A percentile compares a stretch with the other conserved stretches of the same genome.
phyloP scores from a whole-genome alignment of 2,329 filamentous ascomycete species.

The Reticulascus tulasneorum region DNA sequence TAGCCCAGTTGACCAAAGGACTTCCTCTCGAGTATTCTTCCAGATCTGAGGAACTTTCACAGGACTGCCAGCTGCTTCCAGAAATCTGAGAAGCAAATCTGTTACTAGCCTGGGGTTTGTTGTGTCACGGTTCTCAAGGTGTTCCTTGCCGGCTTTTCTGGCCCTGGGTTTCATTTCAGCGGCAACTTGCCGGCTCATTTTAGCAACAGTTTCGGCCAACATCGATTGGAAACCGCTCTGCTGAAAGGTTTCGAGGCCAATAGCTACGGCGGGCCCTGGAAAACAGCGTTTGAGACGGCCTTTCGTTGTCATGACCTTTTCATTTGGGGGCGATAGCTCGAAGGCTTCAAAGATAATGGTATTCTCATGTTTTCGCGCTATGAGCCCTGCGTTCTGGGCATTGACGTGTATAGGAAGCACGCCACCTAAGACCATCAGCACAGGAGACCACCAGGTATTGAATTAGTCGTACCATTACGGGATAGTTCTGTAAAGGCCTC shows the following conservation, averaged over 20 bases:
- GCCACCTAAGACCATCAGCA: too few relatives aligned
- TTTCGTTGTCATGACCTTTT: slow-evolving; percentile 18
- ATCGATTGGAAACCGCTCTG: slow-evolving; percentile 16
- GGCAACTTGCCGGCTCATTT: slow-evolving; percentile 22
- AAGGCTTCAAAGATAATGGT: slow-evolving; percentile 26
- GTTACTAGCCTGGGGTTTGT: slow-evolving; percentile 46
- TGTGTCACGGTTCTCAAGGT: slow-evolving; percentile 44
- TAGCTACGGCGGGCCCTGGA: slow-evolving; percentile 17
- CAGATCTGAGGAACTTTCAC: slow-evolving; percentile 26
- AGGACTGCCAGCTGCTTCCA: slow-evolving; percentile 33
- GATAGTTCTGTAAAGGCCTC: too few relatives aligned
- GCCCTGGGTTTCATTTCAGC: slow-evolving; percentile 15
- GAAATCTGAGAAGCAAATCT: slow-evolving; percentile 37
- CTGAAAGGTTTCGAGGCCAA: slow-evolving; percentile 13
- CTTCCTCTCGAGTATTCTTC: slow-evolving; percentile 53
- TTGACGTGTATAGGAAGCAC: slow-evolving; percentile 22
- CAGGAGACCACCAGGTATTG: too few relatives aligned
- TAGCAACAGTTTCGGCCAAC: slow-evolving; percentile 19
- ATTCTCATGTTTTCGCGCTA: slow-evolving; percentile 19
- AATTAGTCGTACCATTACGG: too few relatives aligned
- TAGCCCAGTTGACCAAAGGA: slow-evolving; percentile 32
- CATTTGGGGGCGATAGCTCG: slow-evolving; percentile 26
- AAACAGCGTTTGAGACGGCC: slow-evolving; percentile 27
- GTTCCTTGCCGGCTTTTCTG: slow-evolving; percentile 30
- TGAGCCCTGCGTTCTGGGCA: slow-evolving; percentile 30